Base-by-base conservation (phyloP, 371 early-diverging fungal species). In the Mucor racemosus region DNA sequence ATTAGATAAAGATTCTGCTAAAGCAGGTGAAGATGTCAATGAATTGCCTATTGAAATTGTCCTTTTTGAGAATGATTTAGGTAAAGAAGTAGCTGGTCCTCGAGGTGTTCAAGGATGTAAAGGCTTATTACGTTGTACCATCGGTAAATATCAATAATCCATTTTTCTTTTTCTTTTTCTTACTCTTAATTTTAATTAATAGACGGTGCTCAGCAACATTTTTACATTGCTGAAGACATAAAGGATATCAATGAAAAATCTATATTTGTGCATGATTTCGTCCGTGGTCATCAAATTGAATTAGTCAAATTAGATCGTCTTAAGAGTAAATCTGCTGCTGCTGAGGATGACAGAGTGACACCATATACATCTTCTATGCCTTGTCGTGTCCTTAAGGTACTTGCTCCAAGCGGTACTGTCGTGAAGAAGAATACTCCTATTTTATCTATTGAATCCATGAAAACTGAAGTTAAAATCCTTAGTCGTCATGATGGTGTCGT, bases 341-440 rank as follows among this genome's bases (percentile, higher is more conserved):
- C 74, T 13, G 87, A 86, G 34, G 78, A 77, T 59, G 80, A 83
- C 55, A 56, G 72, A 75, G 87, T 87, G n/a, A 83, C 89, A 3
- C 85, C 89, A n/a, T 90, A 90, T 69, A 87, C 84, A 15, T 83
- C 92, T 1, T 87, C 90, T 1, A 92, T 92, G 91, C 92, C 90
- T 7, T 92, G 90, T 73, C 87, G 88, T 44, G 83, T 90, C 39
- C 77, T 91, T 39, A 82, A 84, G 69, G 69, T 92, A 13, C 68
- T 87, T 35, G 76, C 84, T 15, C 79, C 87, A 31, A 69, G 80
- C 5, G 90, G 91, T 1, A 71, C 86, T 0, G 60, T 63, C 2
- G 88, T 91, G 33, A 81, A 85, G 63, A 86, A 86, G 73, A 88
- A 89, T 35, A 85, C 84, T 44, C 77, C 86, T 4, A 75, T 92